Conservation (phyloP, 1,284 basidiomycete species). For the Pascua guehoae region DNA sequence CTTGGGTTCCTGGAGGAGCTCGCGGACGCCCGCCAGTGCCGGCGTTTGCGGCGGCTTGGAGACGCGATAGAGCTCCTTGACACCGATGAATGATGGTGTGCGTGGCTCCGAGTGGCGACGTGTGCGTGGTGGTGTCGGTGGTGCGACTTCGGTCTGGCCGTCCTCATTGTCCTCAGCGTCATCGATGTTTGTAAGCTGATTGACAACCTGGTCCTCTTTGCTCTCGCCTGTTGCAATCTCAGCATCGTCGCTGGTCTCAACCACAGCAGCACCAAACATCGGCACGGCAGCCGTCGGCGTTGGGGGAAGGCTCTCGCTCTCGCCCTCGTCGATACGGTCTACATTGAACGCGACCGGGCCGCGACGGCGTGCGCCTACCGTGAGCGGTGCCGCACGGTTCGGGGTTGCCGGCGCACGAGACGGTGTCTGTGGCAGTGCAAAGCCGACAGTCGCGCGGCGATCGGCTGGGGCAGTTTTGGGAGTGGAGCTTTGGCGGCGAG, state of each 20-base stretch:
- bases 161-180: not conserved
- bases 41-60: constrained; percentile 3
- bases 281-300: not conserved
- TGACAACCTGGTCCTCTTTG: not conserved
- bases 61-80: constrained; percentile 21
- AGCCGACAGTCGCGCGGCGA: constrained; percentile 34
- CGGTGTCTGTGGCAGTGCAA: constrained; percentile 34
- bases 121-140: not conserved
- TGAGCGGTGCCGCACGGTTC: not conserved
- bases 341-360: not conserved
- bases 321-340: constrained; percentile 8
- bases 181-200: not conserved
- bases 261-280: not conserved
- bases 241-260: constrained; percentile 1
- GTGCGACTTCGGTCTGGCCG: not conserved
- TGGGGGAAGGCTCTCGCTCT: constrained; percentile 7
- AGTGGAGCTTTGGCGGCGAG: not conserved
- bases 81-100: constrained; percentile 27
- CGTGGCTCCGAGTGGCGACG: constrained; percentile 7
- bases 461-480: not conserved
- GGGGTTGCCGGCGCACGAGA: not conserved
- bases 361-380: not conserved
- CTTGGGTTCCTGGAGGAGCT: constrained; percentile 5
- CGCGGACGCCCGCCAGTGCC: constrained; percentile 1
- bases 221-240: not conserved